Percentiles rank a stretch among this genome's conserved stretches.
Conservation (phyloP, 1,284 basidiomycete species). For the Ceratobasidium sp. region DNA sequence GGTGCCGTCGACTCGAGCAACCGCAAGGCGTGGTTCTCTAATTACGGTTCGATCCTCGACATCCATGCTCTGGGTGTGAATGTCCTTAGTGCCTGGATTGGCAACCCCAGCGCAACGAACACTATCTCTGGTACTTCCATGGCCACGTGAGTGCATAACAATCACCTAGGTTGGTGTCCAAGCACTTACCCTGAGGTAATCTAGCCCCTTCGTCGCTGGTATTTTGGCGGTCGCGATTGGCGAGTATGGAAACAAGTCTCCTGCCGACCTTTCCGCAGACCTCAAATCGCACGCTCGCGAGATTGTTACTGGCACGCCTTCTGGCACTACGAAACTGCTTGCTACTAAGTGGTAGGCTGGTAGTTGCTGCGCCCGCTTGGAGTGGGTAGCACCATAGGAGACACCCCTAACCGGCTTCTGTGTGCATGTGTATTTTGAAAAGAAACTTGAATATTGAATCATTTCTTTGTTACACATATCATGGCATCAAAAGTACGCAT, state of each 20-base stretch:
- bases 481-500: background rate
- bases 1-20: conserved; percentile 90
- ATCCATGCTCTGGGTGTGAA: conserved; percentile 65
- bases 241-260: conserved; percentile 30
- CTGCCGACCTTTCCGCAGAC: conserved; percentile 23
- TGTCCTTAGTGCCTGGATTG: conserved; percentile 82
- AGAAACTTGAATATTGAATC: background rate
- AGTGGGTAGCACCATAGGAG: no score
- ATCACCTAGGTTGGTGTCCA: background rate
- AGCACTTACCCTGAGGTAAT: background rate
- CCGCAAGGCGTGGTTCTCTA: conserved; percentile 85
- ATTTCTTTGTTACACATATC: background rate
- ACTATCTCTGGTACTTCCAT: conserved; percentile 81
- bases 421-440: background rate
- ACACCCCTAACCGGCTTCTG: background rate
- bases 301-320: conserved; percentile 5
- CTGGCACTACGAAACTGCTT: conserved; percentile 42
- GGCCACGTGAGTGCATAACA: conserved; percentile 56
- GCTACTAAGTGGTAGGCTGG: conserved; percentile 22
- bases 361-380: no score
- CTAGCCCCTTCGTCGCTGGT: conserved; percentile 30
- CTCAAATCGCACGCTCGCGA: conserved; percentile 27
- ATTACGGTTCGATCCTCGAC: conserved; percentile 63
- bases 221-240: conserved; percentile 22
- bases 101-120: conserved; percentile 67